Evolutionary conservation across 805 yeast genomes (phyloP).

Genomic region (Teunomyces pallodes): DNA sequence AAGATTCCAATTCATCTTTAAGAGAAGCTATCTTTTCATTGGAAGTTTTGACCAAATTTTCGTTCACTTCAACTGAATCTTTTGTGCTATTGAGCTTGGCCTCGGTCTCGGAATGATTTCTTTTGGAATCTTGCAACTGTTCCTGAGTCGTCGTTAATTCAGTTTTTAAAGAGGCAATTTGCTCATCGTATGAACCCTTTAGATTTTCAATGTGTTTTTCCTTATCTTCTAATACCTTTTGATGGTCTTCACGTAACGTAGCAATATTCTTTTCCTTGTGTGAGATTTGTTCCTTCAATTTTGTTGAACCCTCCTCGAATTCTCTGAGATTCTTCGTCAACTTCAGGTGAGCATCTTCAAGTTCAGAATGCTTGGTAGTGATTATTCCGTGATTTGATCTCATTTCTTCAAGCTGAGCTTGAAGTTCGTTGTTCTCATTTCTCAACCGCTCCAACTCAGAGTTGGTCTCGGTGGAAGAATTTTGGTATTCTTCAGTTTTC

Average conservation of each 20-base stretch:
- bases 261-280: conserved; percentile 2
- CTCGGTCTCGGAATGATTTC: background rate
- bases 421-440: conserved; percentile 3
- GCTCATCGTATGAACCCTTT: background rate
- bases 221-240: background rate
- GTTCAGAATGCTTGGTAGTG: background rate
- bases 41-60: background rate
- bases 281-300: conserved; percentile 6
- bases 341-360: background rate
- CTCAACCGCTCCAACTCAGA: background rate
- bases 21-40: background rate
- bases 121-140: background rate
- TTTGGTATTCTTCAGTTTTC: conserved; percentile 7
- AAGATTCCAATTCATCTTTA: background rate
- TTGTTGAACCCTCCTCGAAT: background rate
- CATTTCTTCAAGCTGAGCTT: conserved; percentile 1
- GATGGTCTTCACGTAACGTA: background rate
- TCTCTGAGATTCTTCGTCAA: conserved; percentile 2
- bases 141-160: conserved; percentile 7
- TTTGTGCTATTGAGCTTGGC: background rate
- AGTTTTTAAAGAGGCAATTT: background rate
- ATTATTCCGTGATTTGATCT: background rate
- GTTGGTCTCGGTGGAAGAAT: background rate
- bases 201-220: background rate
- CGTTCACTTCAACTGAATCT: background rate